Evolutionary conservation across 176 grass and related monocot species (phyloP), one percentile per base, ranked within the genome.

Genomic region (Juncus inflexus): DNA sequence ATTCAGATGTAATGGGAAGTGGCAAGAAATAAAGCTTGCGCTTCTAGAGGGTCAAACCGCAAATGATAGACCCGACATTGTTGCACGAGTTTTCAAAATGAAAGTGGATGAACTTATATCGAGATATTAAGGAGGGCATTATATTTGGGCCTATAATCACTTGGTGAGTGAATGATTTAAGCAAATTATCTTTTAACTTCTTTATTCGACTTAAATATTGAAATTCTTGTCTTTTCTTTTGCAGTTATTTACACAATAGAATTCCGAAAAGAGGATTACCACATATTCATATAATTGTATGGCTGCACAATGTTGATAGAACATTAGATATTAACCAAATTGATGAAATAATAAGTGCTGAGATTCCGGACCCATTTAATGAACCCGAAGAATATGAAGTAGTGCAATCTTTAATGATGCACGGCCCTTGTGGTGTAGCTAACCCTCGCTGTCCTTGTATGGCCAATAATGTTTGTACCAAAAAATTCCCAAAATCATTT

Each of bases 1-100:
- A 1, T 77, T 68, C 9, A 77, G 38, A 3, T 77, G 15, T 0
- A 65, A 76, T 14, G 3, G 51, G 1, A 66, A 66, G 13, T 76
- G 35, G 36, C 13, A 10, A 1, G 58, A 74, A n/a, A 35, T 63
- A 1, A 2, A 10, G 1, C 6, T 37, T 0, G 42, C 42, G 2
- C 11, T 67, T 1, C 50, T 52, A 3, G 11, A 28, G 4, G 65
- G 43, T 0, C 40, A 54, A 3, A 47, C 37, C 3, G 4, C 43
- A 2, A 0, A 0, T 1, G 65, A 69, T 6, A 53, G 42, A 11
- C 12, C 6, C 5, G 65, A 69, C 7, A 19, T 69, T 10, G 65
- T 69, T 1, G 7, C 8, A 0, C 6, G 43, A 0, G 3, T 51
- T 3, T 69, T 37, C 3, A 10, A 69, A 1, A 69, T 53, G 13